These are phyloP conservation scores for Phytophthora quininea DNA, from an alignment of 352 stramenopile genomes.

Conservation along the genomic window DNA sequence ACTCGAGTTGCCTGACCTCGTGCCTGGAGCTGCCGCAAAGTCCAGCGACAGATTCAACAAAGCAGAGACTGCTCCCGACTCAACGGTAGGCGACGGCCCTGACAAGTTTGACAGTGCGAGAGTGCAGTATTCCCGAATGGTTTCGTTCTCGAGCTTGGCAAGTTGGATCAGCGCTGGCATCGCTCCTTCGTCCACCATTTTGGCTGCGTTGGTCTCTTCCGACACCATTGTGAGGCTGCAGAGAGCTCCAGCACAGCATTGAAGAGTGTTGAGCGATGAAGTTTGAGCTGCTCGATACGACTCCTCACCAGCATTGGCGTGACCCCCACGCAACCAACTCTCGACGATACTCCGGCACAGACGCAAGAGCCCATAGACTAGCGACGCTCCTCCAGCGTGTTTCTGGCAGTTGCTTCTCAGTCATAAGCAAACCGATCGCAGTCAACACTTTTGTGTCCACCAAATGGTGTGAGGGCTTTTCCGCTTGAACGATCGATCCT, in stretches of 20 bases:
- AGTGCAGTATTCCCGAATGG: conserved; percentile 72
- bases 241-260: conserved; percentile 66
- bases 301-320: conserved; percentile 58
- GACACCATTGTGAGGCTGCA: conserved; percentile 65
- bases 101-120: conserved; percentile 77
- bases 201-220: conserved; percentile 38
- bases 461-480: conserved; percentile 30
- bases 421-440: conserved; percentile 49
- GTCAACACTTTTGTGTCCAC: conserved; percentile 40
- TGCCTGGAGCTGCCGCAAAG: conserved; percentile 1
- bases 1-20: not conserved
- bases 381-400: conserved; percentile 69
- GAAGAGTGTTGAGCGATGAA: conserved; percentile 39
- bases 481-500: conserved; percentile 2
- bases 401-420: conserved; percentile 41
- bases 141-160: conserved; percentile 61
- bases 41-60: conserved; percentile 60
- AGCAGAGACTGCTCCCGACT: conserved; percentile 66
- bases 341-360: conserved; percentile 43
- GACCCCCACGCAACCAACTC: conserved; percentile 57
- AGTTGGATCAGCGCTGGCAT: conserved; percentile 73
- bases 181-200: conserved; percentile 69
- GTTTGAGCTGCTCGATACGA: conserved; percentile 32
- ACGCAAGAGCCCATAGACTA: conserved; percentile 62
- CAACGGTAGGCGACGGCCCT: conserved; percentile 65